Evolutionary conservation across 106 monocot genomes (phyloP).

Genomic region (Platanthera guangdongensis): DNA sequence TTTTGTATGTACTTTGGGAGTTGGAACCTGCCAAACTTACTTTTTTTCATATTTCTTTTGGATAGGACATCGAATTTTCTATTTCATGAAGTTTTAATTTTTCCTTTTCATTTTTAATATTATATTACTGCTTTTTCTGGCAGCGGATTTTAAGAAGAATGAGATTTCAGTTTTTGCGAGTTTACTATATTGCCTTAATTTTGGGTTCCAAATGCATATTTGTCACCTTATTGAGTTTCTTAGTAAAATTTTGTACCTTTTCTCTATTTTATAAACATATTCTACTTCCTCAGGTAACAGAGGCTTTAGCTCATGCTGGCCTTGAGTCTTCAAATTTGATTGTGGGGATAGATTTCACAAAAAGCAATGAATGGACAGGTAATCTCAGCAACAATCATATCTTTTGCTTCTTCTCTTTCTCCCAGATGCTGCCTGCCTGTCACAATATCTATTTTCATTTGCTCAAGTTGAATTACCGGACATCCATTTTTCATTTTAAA

Average conservation of each 20-base stretch:
- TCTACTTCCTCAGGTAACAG: conserved; percentile 11
- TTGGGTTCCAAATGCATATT: background rate
- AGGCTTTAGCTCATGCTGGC: conserved; percentile 18
- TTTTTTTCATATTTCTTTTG: too few relatives aligned
- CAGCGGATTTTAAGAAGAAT: background rate
- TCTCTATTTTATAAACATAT: background rate
- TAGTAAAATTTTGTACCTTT: background rate
- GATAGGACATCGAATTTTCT: too few relatives aligned
- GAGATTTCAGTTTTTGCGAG: background rate
- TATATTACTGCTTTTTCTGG: too few relatives aligned
- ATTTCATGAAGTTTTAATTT: too few relatives aligned
- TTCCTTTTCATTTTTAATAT: too few relatives aligned
- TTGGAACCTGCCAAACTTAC: too few relatives aligned
- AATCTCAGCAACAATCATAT: background rate
- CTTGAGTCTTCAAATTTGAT: conserved; percentile 28
- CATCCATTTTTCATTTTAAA: too few relatives aligned
- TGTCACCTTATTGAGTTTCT: background rate
- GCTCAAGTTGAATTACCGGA: too few relatives aligned
- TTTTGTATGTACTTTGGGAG: too few relatives aligned
- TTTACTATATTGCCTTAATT: background rate
- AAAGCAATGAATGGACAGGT: conserved; percentile 30
- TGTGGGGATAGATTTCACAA: conserved; percentile 25
- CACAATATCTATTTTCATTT: too few relatives aligned
- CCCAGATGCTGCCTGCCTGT: background rate
- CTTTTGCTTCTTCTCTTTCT: background rate